Evolutionary conservation across 2,329 filamentous ascomycete genomes (phyloP), one percentile per base, ranked within the genome.

Genomic region (Calonectria hongkongensis): DNA sequence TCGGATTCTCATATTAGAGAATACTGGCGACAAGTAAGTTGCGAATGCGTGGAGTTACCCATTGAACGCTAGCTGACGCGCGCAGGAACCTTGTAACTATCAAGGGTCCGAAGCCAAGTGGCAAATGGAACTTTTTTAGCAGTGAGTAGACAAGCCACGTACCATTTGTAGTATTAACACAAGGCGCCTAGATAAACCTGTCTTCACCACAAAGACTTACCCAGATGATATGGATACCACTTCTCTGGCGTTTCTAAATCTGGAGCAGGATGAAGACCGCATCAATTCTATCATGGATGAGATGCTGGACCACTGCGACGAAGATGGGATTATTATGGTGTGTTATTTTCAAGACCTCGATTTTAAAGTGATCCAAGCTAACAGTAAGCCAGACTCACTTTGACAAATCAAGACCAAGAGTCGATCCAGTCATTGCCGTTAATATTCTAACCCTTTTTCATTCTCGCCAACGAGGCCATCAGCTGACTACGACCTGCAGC

Each of bases 141-240:
- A 18, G 51, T 36, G 33, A 56, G 28, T 15, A 33, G 9, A 7
- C 16, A 5, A 13, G 21, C 21, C 21, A 6, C 3, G 12, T n/a
- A 33, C 10, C 9, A 4, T n/a, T 21, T 56, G 18, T n/a, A 4
- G 9, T 12, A 3, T 43, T 43, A 21, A 33, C 12, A 6, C 15
- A 8, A 56, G 2, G 5, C 3, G n/a, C 2, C 12, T 18, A 56
- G 51, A 33, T 21, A n/a, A 36, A 12, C 28, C 28, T 5, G 36
- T 36, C 18, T 56, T 56, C 30, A 56, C 30, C 18, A 56, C 51
- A 33, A 56, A 56, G 28, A 56, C 18, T 8, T 56, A 56, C 10
- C 51, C 51, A 2, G 28, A 56, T 25, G 28, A 56, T 13, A 56
- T 56, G 30, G 51, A 56, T n/a, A 56, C 51, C 18, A 56, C 51